Percentiles rank a stretch among this genome's conserved stretches.
These are phyloP conservation scores for Rheum nobile DNA, from an alignment of 148 eudicot genomes.

Conservation along the genomic window DNA sequence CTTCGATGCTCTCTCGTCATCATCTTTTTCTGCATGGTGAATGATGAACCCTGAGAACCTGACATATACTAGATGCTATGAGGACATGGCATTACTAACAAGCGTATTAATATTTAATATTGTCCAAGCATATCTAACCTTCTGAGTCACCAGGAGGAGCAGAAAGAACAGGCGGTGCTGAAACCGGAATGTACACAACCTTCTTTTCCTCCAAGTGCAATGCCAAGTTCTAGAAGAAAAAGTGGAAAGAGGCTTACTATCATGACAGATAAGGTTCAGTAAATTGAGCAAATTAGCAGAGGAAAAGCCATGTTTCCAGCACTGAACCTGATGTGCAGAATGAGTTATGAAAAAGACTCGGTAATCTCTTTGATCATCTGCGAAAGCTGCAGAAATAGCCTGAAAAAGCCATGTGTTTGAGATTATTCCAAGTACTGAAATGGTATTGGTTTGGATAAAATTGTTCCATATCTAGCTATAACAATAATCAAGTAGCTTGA, in stretches of 20 bases:
- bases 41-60: conserved; percentile 30
- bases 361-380: conserved; percentile 48
- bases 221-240: conserved; percentile 39
- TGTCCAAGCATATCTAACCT: conserved; percentile 15
- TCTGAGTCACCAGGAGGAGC: conserved; percentile 31
- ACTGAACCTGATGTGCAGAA: conserved; percentile 61
- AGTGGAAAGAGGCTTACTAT: background rate
- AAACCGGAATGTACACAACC: conserved; percentile 43
- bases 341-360: conserved; percentile 62
- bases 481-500: background rate
- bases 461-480: conserved; percentile 1
- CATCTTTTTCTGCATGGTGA: conserved; percentile 37
- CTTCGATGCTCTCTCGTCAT: conserved; percentile 47
- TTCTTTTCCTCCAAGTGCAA: conserved; percentile 34
- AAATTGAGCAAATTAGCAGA: background rate
- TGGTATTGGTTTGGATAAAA: background rate
- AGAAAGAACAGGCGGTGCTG: conserved; percentile 73
- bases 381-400: conserved; percentile 87
- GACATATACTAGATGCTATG: conserved; percentile 12
- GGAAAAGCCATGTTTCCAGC: background rate
- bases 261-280: background rate
- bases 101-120: background rate
- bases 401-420: conserved; percentile 1
- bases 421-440: background rate
- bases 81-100: background rate